phyloP scores from a whole-genome alignment of 2,329 filamentous ascomycete species.

The Trichoderma asperellum region DNA sequence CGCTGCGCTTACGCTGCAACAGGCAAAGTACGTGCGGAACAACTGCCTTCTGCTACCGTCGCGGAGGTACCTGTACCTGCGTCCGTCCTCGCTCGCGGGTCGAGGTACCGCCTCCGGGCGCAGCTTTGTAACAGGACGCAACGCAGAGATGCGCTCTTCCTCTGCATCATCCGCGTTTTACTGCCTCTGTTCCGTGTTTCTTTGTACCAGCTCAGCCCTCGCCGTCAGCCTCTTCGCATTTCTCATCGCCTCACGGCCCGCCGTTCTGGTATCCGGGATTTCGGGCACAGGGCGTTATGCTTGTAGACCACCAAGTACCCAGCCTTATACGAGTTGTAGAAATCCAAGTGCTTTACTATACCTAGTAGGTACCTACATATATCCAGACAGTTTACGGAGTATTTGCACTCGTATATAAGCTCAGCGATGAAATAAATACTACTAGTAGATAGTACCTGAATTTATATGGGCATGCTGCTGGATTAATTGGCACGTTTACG shows the following conservation, averaged over 20 bases:
- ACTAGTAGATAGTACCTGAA: too few species aligned
- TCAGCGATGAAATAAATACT: too few species aligned
- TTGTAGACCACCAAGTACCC: not conserved
- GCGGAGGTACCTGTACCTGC: not conserved
- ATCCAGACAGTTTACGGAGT: too few species aligned
- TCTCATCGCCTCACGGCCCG: constrained; percentile 11
- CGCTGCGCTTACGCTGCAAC: constrained; percentile 11
- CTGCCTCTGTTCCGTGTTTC: not conserved
- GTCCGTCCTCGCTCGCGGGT: not conserved
- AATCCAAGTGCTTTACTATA: not conserved
- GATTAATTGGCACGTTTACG: too few species aligned
- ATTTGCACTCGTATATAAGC: too few species aligned
- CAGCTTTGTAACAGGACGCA: not conserved
- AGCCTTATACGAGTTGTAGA: not conserved
- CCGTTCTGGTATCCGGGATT: constrained; percentile 24
- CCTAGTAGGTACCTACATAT: too few species aligned
- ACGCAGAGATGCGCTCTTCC: not conserved
- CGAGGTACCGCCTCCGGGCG: not conserved
- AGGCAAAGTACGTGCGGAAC: not conserved
- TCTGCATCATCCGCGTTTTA: not conserved
- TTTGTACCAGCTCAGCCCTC: not conserved
- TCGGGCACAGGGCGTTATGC: not conserved
- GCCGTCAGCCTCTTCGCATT: not conserved
- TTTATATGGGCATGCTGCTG: too few species aligned
- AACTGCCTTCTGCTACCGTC: not conserved